Evolutionary conservation across 2,329 filamentous ascomycete species (phyloP), one percentile per base, ranked within the genome.

Genomic region (Cercospora berteroae): DNA sequence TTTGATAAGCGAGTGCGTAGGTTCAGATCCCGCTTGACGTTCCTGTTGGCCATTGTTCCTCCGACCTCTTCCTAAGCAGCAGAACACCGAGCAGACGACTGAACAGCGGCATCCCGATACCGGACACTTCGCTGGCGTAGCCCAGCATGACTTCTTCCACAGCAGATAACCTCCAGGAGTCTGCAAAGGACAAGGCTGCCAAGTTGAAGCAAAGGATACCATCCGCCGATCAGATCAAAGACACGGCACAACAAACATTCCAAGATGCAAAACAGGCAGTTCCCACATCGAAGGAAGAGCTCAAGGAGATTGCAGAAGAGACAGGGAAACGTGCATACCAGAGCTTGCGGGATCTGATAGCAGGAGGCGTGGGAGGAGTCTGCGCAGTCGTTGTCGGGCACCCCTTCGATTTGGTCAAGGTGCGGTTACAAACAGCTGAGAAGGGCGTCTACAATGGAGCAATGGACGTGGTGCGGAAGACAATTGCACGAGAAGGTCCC

Each of bases 361-460:
- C 94, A 7, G 95, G 95, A 74, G 95, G 93, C 70, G 96, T 96
- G 68, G 95, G 95, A 74, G 95, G 95, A 74, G 81, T 99, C 58
- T 98, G 92, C 83, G 94, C 95, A 66, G 95, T 99, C 64, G 79
- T 99, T 50, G 94, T 98, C 18, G 82, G 95, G 66, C 95, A 99
- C 80, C 95, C 95, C 9, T 99, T 99, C 79, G 95, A 99, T 79
- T 85, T 99, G 74, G 94, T 98, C 80, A 99, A 99, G 83, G 95
- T 99, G 72, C 91, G 95, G 67, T 84, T 99, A 79, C 95, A 99
- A 84, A 99, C 95, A 2, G 93, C 95, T 39, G 94, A 98, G 81
- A 90, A 89, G 80, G 95, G 95, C 59, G 91, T 97, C 39, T 99
- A 99, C 82, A 90, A 85, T 39, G 90, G 91, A 56, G 95, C 95